Base-by-base conservation (phyloP, 768 basidiomycete genomes). In the Tricholoma matsutake region DNA sequence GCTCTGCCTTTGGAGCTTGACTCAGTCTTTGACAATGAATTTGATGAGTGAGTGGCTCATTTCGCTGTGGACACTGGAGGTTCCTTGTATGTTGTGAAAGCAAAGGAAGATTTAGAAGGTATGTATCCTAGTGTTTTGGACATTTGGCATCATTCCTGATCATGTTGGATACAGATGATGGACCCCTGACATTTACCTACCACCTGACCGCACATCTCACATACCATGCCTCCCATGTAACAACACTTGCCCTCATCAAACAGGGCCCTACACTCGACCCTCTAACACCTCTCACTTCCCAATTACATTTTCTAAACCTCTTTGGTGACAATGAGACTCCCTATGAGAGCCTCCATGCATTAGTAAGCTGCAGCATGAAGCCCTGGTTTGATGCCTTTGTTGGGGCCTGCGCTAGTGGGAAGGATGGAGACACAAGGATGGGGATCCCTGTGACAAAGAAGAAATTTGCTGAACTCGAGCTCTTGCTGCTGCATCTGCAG, bases 391-490 rank as follows among this genome's bases (percentile, higher is more conserved):
- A 47, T 13, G 11, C 22, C 45, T 47, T 47, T 4, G 11, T 47
- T 11, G 11, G 45, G 1, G 45, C 22, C 22, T 18, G 22, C 10
- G 22, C 45, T 5, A 47, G 22, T 47, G 45, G 45, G 22, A 47
- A 47, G 45, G 45, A 25, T 31, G 76, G 78, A 8, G 94, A 94
- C 70, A 83, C 80, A 53, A 92, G 94, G 75, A 91, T 93, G 87
- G n/a, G 92, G 81, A 98, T 98, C 60, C 97, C 97, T 2, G 92
- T 97, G 83, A 95, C 96, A 49, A 98, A 98, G 85, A 96, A 96
- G 81, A 98, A 98, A 76, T 98, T 98, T 70, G 96, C 97, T 6
- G 96, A 99, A 69, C 87, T 98, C 56, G 96, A 99, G 73, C 76
- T 98, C 10, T 95, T 94, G 2, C 78, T 98, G 14, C 79, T 98